Base-by-base conservation (phyloP, 495 filamentous ascomycete species). In the Penicillium coprophilum region DNA sequence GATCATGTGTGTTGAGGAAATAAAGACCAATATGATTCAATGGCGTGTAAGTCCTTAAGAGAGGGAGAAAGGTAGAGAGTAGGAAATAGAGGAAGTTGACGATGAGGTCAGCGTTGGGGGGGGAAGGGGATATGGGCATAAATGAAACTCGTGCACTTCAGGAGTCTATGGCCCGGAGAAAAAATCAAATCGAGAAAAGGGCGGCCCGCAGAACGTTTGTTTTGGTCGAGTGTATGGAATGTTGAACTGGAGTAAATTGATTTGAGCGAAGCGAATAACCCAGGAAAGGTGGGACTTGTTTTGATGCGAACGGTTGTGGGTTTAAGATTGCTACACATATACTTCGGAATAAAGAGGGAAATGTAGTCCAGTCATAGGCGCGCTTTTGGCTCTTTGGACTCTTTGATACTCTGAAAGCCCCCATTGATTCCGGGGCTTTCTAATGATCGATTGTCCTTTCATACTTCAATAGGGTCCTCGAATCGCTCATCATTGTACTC, bases 91-190 rank as follows among this genome's bases (percentile, higher is more conserved):
- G 45, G 27, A 31, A 17, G 45, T 47, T 53, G 60, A 60, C 61
- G 64, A 71, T 71, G 70, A 69, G 69, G 64, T 64, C 63, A 68
- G 62, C 60, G 63, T 63, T 67, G 58, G 59, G 52, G 50, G 45
- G 44, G 61, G 34, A 59, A 59, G 56, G 59, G 24, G 24, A 50
- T 60, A 59, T 20, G 60, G 66, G 27, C 46, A 46, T 34, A 30
- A 34, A 41, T 36, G 40, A 53, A 53, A 20, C 36, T 24, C n/a
- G 45, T 47, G 45, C 45, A 32, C 45, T 47, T 32, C 45, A 47
- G 24, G 45, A 4, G 17, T 47, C 27, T 47, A 19, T 47, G 45
- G 45, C 24, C 28, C 31, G 34, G 48, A 39, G 15, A 28, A 20
- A 40, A 59, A 56, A 43, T 39, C 54, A 47, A 57, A 60, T 57